phyloP scores from a whole-genome alignment of 805 yeast genomes.

The Candida ovalis region DNA sequence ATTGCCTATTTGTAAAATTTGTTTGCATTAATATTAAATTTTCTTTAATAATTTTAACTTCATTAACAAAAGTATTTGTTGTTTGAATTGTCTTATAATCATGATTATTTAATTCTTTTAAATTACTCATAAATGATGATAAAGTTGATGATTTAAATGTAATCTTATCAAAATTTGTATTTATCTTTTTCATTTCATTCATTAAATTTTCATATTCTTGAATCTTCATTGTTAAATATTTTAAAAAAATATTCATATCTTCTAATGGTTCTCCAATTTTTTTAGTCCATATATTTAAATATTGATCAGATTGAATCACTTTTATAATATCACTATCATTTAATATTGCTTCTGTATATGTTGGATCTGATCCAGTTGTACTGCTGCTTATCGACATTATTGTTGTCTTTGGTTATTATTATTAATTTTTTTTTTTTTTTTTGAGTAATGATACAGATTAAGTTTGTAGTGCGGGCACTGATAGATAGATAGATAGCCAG shows the following conservation, averaged over 20 bases:
- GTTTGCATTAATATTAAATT: background rate
- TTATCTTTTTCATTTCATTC: background rate
- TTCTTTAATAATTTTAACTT: constrained; percentile 2
- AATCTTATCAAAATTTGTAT: background rate
- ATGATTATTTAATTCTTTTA: constrained; percentile 1
- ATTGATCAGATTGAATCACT: constrained; percentile 1
- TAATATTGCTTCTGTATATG: constrained; percentile 2
- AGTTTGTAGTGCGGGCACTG: too few relatives aligned
- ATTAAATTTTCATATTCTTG: background rate
- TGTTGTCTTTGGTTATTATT: too few relatives aligned
- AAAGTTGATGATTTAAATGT: background rate
- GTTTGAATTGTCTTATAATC: constrained; percentile 1
- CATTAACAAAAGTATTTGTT: background rate
- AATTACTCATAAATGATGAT: constrained; percentile 1
- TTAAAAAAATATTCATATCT: background rate
- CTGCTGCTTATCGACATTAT: constrained; percentile 1
- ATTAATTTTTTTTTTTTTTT: too few relatives aligned
- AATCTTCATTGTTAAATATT: constrained; percentile 1
- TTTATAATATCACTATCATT: background rate
- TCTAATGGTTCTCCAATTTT: constrained; percentile 1
- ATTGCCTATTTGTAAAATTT: background rate
- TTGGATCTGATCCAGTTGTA: background rate
- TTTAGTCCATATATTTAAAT: background rate
- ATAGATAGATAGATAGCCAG: too few relatives aligned
- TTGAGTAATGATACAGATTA: too few relatives aligned